These are phyloP conservation scores for Otatea glauca DNA, from an alignment of 176 grass and related monocot species.

Conservation along the genomic window DNA sequence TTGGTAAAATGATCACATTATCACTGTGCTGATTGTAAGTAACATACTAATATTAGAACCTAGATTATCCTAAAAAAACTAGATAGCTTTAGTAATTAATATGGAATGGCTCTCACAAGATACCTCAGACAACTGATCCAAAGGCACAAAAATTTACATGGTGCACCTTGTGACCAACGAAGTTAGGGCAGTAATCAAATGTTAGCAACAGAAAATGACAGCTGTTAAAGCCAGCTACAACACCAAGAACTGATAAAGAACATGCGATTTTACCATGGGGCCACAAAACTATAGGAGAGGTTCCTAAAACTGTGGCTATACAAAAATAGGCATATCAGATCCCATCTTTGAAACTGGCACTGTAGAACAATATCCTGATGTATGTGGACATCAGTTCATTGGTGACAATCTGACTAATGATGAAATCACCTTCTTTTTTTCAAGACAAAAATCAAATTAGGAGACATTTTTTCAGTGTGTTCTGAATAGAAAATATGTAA, in stretches of 20 bases:
- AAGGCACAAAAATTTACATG: slow-evolving; percentile 3
- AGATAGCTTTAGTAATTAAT: slow-evolving; percentile 26
- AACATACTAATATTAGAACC: slow-evolving; percentile 30
- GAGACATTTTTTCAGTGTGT: not conserved
- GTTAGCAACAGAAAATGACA: slow-evolving; percentile 1
- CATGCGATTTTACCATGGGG: not conserved
- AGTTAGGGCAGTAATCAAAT: slow-evolving; percentile 27
- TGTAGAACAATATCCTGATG: not conserved
- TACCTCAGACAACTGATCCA: not conserved
- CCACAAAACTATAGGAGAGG: not conserved
- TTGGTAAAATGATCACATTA: slow-evolving; percentile 29
- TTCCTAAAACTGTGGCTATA: slow-evolving; percentile 4
- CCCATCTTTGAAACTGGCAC: slow-evolving; percentile 1
- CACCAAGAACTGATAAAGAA: slow-evolving; percentile 25
- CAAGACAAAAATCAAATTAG: slow-evolving; percentile 8
- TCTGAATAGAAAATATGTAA: slow-evolving; percentile 22
- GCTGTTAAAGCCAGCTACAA: not conserved
- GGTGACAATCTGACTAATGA: slow-evolving; percentile 12
- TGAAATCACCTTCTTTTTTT: not conserved
- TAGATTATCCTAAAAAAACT: not conserved
- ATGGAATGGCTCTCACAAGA: slow-evolving; percentile 1
- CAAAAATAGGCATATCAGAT: not conserved
- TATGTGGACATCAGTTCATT: not conserved
- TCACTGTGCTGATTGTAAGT: slow-evolving; percentile 1
- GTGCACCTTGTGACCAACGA: slow-evolving; percentile 12